These are phyloP conservation scores for Tuber magnatum DNA, from an alignment of 495 filamentous ascomycete species.

Conservation along the genomic window DNA sequence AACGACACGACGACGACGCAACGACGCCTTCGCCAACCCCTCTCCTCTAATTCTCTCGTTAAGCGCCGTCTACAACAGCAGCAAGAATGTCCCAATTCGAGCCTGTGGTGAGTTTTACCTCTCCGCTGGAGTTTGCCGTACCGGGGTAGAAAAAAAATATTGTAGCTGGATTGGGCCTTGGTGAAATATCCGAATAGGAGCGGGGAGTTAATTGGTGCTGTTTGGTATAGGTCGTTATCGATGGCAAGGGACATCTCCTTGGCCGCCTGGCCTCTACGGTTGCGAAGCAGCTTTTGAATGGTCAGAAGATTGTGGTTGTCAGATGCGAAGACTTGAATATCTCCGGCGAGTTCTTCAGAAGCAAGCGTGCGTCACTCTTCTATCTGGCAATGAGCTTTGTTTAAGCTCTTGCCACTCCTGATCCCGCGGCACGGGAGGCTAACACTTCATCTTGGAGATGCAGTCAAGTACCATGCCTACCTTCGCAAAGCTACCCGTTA, in stretches of 20 bases:
- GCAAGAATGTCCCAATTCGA: conserved; percentile 97
- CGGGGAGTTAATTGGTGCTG: conserved; percentile 25
- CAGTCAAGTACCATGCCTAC: conserved; percentile 99
- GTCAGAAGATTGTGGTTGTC: conserved; percentile 98
- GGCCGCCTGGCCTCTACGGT: conserved; percentile 98
- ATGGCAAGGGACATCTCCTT: conserved; percentile 99
- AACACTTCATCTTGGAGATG: conserved; percentile 13
- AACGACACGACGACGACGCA: conserved; percentile 28
- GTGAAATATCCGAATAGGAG: background rate
- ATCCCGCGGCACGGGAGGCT: background rate
- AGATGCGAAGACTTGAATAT: conserved; percentile 99
- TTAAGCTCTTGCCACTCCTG: background rate
- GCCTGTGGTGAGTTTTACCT: conserved; percentile 71
- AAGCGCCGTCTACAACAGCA: conserved; percentile 41
- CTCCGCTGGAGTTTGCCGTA: conserved; percentile 15
- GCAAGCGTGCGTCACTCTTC: conserved; percentile 77
- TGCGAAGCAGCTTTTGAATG: conserved; percentile 98
- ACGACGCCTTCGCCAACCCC: conserved; percentile 32
- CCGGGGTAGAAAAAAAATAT: background rate
- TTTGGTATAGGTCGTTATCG: conserved; percentile 73
- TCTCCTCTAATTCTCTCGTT: conserved; percentile 41
- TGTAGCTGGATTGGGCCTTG: background rate
- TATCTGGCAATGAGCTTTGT: background rate
- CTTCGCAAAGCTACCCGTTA: conserved; percentile 99
- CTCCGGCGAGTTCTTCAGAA: conserved; percentile 99